phyloP scores from a whole-genome alignment of 768 basidiomycete genomes.

The Mycena amicta region DNA sequence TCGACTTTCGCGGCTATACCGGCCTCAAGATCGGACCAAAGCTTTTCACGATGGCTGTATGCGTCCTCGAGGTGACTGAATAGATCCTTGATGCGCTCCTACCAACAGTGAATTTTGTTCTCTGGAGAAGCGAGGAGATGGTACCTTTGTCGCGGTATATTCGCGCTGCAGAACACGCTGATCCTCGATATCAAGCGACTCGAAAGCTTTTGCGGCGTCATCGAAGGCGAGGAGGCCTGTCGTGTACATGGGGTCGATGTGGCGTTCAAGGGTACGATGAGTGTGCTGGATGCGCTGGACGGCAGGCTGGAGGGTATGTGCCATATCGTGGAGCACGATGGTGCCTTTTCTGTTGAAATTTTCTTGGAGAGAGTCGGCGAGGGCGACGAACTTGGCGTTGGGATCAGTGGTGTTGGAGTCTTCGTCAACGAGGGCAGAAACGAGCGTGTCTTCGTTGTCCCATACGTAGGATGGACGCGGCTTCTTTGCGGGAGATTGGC shows the following conservation, averaged over 20 bases:
- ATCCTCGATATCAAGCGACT: conserved; percentile 46
- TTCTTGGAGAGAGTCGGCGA: conserved; percentile 44
- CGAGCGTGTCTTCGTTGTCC: conserved; percentile 56
- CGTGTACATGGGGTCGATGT: conserved; percentile 40
- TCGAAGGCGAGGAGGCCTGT: conserved; percentile 57
- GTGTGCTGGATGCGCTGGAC: conserved; percentile 50
- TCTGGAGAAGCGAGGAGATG: background rate
- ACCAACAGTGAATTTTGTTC: conserved; percentile 5
- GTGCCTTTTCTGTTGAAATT: conserved; percentile 44
- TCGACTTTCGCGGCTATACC: conserved; percentile 44
- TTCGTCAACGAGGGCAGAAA: conserved; percentile 44
- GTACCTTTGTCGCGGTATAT: conserved; percentile 47
- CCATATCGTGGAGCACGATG: conserved; percentile 42
- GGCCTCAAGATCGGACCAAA: conserved; percentile 53
- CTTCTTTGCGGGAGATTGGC: conserved; percentile 1
- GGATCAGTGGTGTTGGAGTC: conserved; percentile 31
- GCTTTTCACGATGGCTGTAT: conserved; percentile 46
- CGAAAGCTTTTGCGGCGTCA: conserved; percentile 55
- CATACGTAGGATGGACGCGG: conserved; percentile 41
- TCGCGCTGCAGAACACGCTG: conserved; percentile 43
- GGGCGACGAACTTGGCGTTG: conserved; percentile 34
- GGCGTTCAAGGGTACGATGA: conserved; percentile 39
- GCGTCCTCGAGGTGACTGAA: conserved; percentile 51
- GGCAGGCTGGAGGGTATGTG: conserved; percentile 45
- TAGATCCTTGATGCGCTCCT: conserved; percentile 48